Evolutionary conservation across 2,329 filamentous ascomycete species (phyloP).

Genomic region (Hypoxylon sp.): DNA sequence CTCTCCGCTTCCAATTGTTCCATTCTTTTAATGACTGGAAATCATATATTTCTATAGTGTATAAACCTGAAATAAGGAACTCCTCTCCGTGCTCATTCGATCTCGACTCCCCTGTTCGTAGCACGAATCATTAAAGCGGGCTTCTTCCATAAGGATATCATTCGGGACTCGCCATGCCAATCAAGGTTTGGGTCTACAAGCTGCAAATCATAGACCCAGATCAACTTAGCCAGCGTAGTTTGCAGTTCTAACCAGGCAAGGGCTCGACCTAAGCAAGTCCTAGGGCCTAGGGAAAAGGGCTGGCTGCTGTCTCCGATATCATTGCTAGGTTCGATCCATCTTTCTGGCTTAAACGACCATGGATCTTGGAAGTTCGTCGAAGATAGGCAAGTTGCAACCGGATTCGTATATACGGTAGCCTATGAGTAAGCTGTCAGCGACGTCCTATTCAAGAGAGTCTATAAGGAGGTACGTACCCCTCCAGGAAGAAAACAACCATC

Average conservation of each 20-base stretch:
- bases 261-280: constrained; percentile 37
- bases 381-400: constrained; percentile 31
- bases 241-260: constrained; percentile 38
- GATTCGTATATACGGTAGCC: constrained; percentile 30
- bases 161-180: constrained; percentile 44
- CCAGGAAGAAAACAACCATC: constrained; percentile 35
- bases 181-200: constrained; percentile 42
- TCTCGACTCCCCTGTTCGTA: constrained; percentile 23
- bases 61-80: not conserved
- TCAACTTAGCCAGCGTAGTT: constrained; percentile 44
- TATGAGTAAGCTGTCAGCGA: constrained; percentile 1
- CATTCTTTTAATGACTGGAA: no score
- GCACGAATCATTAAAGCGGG: constrained; percentile 34
- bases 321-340: constrained; percentile 33
- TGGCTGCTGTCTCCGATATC: constrained; percentile 31
- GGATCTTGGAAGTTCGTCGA: constrained; percentile 40
- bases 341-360: constrained; percentile 36
- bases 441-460: not conserved
- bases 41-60: no score
- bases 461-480: constrained; percentile 24
- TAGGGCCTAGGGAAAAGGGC: constrained; percentile 33
- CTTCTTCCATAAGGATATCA: constrained; percentile 48
- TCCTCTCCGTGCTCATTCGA: not conserved
- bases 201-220: constrained; percentile 46
- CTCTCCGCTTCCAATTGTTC: no score